These are phyloP conservation scores for Fusarium nurragi DNA, from an alignment of 2,329 filamentous ascomycete genomes.

Conservation along the genomic window DNA sequence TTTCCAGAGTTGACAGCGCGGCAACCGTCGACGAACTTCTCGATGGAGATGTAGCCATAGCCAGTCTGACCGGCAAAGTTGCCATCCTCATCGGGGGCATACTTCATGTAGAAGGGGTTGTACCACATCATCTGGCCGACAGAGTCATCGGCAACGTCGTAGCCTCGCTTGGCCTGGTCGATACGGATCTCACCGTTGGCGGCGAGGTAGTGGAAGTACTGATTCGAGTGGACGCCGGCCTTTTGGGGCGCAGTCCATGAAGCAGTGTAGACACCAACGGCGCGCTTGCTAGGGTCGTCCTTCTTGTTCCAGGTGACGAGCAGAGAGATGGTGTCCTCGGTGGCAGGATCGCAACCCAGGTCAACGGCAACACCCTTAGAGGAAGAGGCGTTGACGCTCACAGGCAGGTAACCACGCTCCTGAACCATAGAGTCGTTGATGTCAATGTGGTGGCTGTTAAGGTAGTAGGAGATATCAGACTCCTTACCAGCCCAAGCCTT, in stretches of 20 bases:
- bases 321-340: slow-evolving; percentile 93
- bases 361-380: slow-evolving; percentile 81
- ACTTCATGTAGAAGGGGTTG: slow-evolving; percentile 96
- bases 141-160: slow-evolving; percentile 89
- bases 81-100: slow-evolving; percentile 92
- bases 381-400: slow-evolving; percentile 80
- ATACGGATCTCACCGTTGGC: slow-evolving; percentile 85
- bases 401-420: slow-evolving; percentile 74
- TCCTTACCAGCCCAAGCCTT: slow-evolving; percentile 93
- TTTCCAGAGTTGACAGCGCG: slow-evolving; percentile 78
- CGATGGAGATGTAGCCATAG: slow-evolving; percentile 93
- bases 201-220: slow-evolving; percentile 96
- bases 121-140: slow-evolving; percentile 79
- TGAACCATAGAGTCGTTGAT: slow-evolving; percentile 92
- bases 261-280: slow-evolving; percentile 90
- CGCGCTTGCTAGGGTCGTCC: slow-evolving; percentile 72
- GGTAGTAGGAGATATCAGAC: slow-evolving; percentile 94
- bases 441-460: slow-evolving; percentile 95
- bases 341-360: slow-evolving; percentile 80
- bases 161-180: slow-evolving; percentile 93
- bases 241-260: slow-evolving; percentile 94
- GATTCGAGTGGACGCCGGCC: slow-evolving; percentile 94
- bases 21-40: slow-evolving; percentile 94
- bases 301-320: slow-evolving; percentile 88
- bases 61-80: slow-evolving; percentile 92